phyloP scores from a whole-genome alignment of 176 grass and related monocot species.

The Hordeum vulgare region DNA sequence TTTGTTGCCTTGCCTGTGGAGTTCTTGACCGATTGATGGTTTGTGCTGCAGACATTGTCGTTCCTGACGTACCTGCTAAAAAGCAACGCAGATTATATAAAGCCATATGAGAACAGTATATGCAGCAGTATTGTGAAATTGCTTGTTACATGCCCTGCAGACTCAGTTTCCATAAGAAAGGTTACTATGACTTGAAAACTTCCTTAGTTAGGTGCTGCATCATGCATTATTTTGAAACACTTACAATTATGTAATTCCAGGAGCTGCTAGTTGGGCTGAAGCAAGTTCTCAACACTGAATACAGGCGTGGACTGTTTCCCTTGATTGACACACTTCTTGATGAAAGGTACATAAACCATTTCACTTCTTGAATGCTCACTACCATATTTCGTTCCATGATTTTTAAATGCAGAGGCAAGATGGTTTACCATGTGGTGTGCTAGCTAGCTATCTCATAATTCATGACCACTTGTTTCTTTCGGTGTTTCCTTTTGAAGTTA shows the following conservation, averaged over 20 bases:
- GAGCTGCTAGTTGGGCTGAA: conserved; percentile 93
- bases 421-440: background rate
- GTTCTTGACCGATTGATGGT: conserved; percentile 14
- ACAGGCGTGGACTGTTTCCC: conserved; percentile 80
- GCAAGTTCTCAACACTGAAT: conserved; percentile 93
- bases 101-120: conserved; percentile 94
- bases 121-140: conserved; percentile 99
- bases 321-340: conserved; percentile 99
- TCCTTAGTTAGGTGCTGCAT: background rate
- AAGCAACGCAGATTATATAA: conserved; percentile 93
- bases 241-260: conserved; percentile 31
- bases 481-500: background rate
- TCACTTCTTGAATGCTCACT: background rate
- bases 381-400: background rate
- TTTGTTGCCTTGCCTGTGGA: background rate
- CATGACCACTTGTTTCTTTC: background rate
- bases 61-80: conserved; percentile 93
- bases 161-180: conserved; percentile 98
- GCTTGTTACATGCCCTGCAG: conserved; percentile 91
- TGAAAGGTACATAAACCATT: conserved; percentile 61
- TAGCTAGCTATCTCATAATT: background rate
- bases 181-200: conserved; percentile 24
- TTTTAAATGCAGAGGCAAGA: background rate
- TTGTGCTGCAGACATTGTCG: conserved; percentile 74
- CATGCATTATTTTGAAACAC: conserved; percentile 20